These are phyloP conservation scores for Mycena kentingensis DNA, from an alignment of 768 basidiomycete species.

Conservation along the genomic window DNA sequence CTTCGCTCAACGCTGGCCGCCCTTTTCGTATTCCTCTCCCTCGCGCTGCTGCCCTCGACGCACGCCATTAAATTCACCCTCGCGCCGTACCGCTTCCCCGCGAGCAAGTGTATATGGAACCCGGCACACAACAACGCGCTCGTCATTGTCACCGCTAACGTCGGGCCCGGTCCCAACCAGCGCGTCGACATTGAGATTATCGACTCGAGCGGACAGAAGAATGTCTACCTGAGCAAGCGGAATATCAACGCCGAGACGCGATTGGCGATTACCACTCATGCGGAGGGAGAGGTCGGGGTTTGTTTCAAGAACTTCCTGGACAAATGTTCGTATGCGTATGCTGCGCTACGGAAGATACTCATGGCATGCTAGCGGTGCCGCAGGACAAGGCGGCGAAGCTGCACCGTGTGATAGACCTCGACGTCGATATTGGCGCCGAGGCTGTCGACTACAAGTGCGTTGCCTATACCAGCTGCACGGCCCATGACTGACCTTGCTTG, in stretches of 20 bases:
- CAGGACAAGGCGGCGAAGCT: constrained; percentile 50
- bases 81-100: constrained; percentile 70
- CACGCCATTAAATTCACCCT: constrained; percentile 86
- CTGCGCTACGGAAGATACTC: background rate
- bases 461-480: background rate
- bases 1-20: constrained; percentile 14
- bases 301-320: constrained; percentile 87
- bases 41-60: constrained; percentile 27
- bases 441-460: constrained; percentile 98
- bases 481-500: constrained; percentile 8
- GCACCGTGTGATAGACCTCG: constrained; percentile 80
- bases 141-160: constrained; percentile 95
- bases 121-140: constrained; percentile 82
- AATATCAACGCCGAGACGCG: constrained; percentile 89
- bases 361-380: constrained; percentile 42
- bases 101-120: constrained; percentile 94
- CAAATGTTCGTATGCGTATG: constrained; percentile 53
- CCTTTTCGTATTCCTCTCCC: constrained; percentile 32
- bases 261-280: constrained; percentile 91
- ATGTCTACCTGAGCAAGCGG: constrained; percentile 89
- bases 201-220: constrained; percentile 81
- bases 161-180: constrained; percentile 73
- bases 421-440: constrained; percentile 97
- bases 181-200: constrained; percentile 93
- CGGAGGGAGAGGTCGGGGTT: constrained; percentile 92